Evolutionary conservation across 352 stramenopile species (phyloP).

Genomic region (Phytophthora pluvialis): DNA sequence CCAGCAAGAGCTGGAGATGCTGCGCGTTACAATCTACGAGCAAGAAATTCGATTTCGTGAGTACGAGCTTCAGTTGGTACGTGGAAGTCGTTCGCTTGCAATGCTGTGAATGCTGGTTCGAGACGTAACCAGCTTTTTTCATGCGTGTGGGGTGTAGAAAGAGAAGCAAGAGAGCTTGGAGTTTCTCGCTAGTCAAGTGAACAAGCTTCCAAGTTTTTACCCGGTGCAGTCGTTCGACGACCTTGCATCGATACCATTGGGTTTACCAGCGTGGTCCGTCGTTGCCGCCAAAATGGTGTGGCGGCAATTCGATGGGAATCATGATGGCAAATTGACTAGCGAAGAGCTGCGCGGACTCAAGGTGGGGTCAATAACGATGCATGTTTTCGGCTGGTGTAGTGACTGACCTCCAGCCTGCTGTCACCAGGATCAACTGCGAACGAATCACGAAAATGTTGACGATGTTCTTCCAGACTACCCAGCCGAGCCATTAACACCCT

Average conservation of each 20-base stretch:
- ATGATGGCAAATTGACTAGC: constrained; percentile 34
- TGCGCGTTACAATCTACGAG: constrained; percentile 66
- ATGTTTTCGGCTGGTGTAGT: neutral
- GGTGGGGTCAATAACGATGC: constrained; percentile 27
- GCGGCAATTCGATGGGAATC: constrained; percentile 41
- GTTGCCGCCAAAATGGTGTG: constrained; percentile 52
- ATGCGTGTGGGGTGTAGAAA: constrained; percentile 38
- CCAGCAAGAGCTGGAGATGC: constrained; percentile 60
- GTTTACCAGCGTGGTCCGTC: constrained; percentile 37
- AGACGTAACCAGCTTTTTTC: neutral
- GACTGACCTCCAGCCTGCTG: neutral
- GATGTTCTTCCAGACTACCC: constrained; percentile 20
- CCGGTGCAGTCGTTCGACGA: neutral
- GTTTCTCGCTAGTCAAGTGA: constrained; percentile 45
- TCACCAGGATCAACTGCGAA: constrained; percentile 35
- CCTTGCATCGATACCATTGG: constrained; percentile 2
- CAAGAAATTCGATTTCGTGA: constrained; percentile 60
- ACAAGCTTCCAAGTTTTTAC: constrained; percentile 37
- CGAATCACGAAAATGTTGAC: constrained; percentile 35
- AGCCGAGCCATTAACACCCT: constrained; percentile 18
- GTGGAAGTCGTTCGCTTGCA: neutral
- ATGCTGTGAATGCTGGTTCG: neutral
- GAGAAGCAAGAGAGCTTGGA: constrained; percentile 64
- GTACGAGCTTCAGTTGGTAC: constrained; percentile 56
- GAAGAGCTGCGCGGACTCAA: constrained; percentile 47